These are phyloP conservation scores for Penicillium sp. DNA, from an alignment of 2,329 filamentous ascomycete genomes.

Conservation along the genomic window DNA sequence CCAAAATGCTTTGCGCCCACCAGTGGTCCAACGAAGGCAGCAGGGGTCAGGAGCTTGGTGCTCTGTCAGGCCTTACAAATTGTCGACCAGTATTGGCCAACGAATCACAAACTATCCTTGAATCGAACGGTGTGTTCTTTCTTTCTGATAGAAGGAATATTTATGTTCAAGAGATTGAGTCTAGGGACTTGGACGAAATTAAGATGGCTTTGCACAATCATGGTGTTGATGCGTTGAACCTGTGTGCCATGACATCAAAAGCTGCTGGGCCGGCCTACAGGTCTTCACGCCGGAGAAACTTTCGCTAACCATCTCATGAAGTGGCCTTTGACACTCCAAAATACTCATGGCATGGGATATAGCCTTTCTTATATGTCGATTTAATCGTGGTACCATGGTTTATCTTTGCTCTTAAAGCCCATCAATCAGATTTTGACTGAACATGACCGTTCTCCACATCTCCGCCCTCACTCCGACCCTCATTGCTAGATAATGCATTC, in stretches of 20 bases:
- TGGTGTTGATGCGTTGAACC: background rate
- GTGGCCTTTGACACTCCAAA: no score
- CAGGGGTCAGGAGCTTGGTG: background rate
- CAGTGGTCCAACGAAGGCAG: background rate
- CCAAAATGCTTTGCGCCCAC: background rate
- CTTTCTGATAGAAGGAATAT: background rate
- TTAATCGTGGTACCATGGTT: no score
- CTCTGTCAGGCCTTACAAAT: background rate
- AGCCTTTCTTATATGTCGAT: no score
- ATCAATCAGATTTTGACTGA: no score
- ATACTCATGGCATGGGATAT: no score
- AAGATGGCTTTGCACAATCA: background rate
- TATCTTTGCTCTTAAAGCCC: no score
- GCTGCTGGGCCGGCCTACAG: no score
- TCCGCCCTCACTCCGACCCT: no score
- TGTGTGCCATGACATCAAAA: background rate
- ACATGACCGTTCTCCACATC: no score
- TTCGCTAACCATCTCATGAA: no score
- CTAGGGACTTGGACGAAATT: background rate
- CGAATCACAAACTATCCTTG: background rate
- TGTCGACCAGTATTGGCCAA: background rate
- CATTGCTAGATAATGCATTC: no score
- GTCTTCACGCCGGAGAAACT: no score
- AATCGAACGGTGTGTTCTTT: background rate
- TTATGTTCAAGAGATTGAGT: background rate